Evolutionary conservation across 2,329 filamentous ascomycete species (phyloP).

Genomic region (Colletotrichum magnum): DNA sequence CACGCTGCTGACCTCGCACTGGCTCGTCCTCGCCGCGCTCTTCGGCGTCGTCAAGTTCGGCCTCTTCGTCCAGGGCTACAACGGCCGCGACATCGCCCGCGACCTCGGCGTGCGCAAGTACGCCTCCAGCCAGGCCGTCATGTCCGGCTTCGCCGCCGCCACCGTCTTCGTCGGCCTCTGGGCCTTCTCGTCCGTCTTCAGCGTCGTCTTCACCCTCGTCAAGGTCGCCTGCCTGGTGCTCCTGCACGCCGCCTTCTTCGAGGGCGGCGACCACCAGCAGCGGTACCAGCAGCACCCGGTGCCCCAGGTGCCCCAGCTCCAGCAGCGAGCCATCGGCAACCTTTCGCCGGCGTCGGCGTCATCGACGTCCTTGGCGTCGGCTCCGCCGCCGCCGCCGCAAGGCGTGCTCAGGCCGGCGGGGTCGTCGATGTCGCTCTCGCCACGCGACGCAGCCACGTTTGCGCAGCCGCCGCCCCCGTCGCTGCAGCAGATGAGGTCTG

Average conservation of each 20-base stretch:
- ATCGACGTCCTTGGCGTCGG: not conserved
- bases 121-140: conserved; percentile 33
- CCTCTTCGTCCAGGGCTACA: conserved; percentile 37
- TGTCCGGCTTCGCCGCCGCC: conserved; percentile 29
- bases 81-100: conserved; percentile 37
- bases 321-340: not conserved
- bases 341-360: conserved; percentile 1
- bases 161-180: conserved; percentile 33
- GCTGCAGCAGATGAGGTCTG: conserved; percentile 29
- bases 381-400: conserved; percentile 10
- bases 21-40: conserved; percentile 35
- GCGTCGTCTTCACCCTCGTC: conserved; percentile 31
- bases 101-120: conserved; percentile 37
- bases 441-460: conserved; percentile 1
- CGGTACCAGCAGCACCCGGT: not conserved
- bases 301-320: not conserved
- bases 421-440: conserved; percentile 21
- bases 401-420: conserved; percentile 27
- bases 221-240: conserved; percentile 35
- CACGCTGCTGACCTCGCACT: conserved; percentile 35
- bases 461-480: not conserved
- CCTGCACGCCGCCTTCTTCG: conserved; percentile 33
- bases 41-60: conserved; percentile 37
- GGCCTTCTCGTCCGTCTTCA: conserved; percentile 37
- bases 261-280: conserved; percentile 9